Evolutionary conservation across 169 alveolate species (phyloP), one percentile per base, ranked within the genome.

Genomic region (Theileria parva): DNA sequence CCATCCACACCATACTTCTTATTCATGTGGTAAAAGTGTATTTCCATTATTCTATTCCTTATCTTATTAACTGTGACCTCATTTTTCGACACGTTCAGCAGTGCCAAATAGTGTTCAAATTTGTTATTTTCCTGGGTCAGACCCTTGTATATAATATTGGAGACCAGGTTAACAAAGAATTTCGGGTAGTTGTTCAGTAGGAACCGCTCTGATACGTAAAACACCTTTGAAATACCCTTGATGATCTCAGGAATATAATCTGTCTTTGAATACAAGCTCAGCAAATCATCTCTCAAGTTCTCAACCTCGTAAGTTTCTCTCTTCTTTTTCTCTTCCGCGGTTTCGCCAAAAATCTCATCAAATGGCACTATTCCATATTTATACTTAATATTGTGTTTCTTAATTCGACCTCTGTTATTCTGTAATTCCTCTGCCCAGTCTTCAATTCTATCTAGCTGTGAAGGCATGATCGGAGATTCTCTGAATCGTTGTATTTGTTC

Each of bases 281-380:
- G n/a, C 6, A 81, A 55, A 17, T 55, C 79, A 23, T 81, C 85
- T 66, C 88, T 81, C 32, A 77, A 71, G 28, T 81, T 73, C 32
- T 81, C 83, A 19, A 63, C 30, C 60, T 74, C 81, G 19, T 70
- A 68, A 21, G 66, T 65, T 74, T 70, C 60, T 66, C 85, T 74
- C 44, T n/a, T 44, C 34, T n/a, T 15, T 28, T 39, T 63, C 60
- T 81, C 64, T 30, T 72, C 75, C 25, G 57, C 74, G 0, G 69
- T 34, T 57, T 81, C 88, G 9, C 88, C 88, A 34, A 81, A 0
- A 19, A 81, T 17, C 39, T 74, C 88, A 60, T 81, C 21, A 7
- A 27, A 13, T 8, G 73, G 79, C 39, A 70, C 61, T 48, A 72
- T 37, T 6, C 88, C 88, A 23, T 81, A 81, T 59, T 81, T 69